phyloP scores from a whole-genome alignment of 2,329 filamentous ascomycete species.

The Nannizziopsis arthrosporioides region DNA sequence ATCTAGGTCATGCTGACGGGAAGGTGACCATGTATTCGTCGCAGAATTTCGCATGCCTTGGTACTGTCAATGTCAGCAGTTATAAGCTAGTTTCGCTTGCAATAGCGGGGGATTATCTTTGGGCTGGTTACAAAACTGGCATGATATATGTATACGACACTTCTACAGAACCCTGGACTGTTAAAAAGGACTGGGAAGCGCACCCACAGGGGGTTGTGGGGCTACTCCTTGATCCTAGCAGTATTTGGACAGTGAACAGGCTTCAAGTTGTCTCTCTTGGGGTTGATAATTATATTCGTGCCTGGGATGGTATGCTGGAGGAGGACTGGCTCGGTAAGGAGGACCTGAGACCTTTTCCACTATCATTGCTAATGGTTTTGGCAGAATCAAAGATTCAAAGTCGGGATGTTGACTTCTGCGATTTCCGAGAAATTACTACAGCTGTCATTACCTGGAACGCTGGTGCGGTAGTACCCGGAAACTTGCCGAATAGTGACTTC shows the following conservation, averaged over 20 bases:
- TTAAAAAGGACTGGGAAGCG: constrained; percentile 90
- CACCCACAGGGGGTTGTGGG: constrained; percentile 73
- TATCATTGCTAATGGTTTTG: constrained; percentile 14
- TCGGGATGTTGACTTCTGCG: constrained; percentile 70
- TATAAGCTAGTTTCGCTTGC: constrained; percentile 89
- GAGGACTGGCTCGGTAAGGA: constrained; percentile 74
- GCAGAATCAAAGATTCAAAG: constrained; percentile 72
- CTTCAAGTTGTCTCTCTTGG: constrained; percentile 78
- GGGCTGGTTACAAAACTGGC: constrained; percentile 90
- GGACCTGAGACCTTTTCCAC: background rate
- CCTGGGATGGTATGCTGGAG: constrained; percentile 87
- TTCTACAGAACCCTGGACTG: constrained; percentile 65
- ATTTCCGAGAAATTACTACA: constrained; percentile 68
- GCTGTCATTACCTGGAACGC: constrained; percentile 93
- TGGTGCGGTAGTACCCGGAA: constrained; percentile 83
- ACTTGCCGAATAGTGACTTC: constrained; percentile 66
- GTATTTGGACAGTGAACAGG: constrained; percentile 73
- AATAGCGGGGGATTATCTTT: constrained; percentile 69
- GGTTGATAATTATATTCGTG: constrained; percentile 67
- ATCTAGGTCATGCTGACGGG: constrained; percentile 84
- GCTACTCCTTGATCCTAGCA: constrained; percentile 65
- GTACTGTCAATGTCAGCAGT: constrained; percentile 71
- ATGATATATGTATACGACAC: constrained; percentile 91
- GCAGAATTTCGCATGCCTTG: constrained; percentile 63
- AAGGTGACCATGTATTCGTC: constrained; percentile 89